Evolutionary conservation across 2,329 filamentous ascomycete species (phyloP).

Genomic region (Talaromyces sp.): DNA sequence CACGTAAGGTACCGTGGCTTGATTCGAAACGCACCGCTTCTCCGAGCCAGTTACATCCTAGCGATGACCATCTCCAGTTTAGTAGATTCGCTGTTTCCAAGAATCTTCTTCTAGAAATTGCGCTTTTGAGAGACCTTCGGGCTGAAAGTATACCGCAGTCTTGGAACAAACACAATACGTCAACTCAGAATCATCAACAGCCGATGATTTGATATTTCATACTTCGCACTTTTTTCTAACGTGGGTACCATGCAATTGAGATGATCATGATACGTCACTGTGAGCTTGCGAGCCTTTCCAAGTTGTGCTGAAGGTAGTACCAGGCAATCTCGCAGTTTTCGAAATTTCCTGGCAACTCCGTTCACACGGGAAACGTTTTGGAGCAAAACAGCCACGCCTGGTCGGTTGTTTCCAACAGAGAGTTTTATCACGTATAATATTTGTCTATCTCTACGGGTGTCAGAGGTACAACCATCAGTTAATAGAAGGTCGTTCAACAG

Average conservation of each 20-base stretch:
- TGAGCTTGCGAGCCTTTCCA: not conserved
- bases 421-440: not conserved
- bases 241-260: not conserved
- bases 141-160: not conserved
- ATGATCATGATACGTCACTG: conserved; percentile 4
- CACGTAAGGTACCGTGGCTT: not conserved
- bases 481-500: not conserved
- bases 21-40: not conserved
- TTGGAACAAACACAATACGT: not conserved
- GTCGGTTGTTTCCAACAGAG: not conserved
- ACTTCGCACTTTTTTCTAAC: not conserved
- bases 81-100: not conserved
- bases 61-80: not conserved
- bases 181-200: not conserved
- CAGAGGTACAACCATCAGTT: not conserved
- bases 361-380: not conserved
- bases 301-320: not conserved
- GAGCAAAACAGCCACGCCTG: not conserved
- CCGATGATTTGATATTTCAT: not conserved
- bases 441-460: not conserved
- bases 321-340: not conserved
- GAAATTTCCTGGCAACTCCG: not conserved
- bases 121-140: not conserved
- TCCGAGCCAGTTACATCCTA: conserved; percentile 5
- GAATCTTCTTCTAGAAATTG: not conserved